These are phyloP conservation scores for Tuber melanosporum DNA, from an alignment of 495 filamentous ascomycete genomes.

Conservation along the genomic window DNA sequence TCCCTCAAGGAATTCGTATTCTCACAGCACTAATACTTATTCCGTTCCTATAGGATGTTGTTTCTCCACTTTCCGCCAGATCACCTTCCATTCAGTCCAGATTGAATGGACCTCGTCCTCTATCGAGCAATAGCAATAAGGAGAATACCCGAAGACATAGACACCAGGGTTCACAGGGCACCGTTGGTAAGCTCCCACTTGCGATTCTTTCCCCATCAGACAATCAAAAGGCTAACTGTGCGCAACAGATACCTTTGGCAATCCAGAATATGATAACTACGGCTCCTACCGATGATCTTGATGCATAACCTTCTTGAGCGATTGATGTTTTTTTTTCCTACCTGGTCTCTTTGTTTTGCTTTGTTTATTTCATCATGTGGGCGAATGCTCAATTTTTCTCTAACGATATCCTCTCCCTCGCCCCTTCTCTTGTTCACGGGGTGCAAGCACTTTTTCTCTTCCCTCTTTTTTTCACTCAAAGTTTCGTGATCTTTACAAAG, in stretches of 20 bases:
- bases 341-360: not conserved
- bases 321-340: not conserved
- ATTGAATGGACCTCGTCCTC: slow-evolving; percentile 38
- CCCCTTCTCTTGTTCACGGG: not conserved
- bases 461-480: not conserved
- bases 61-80: slow-evolving; percentile 40
- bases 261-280: slow-evolving; percentile 27
- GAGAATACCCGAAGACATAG: slow-evolving; percentile 38
- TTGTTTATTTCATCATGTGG: not conserved
- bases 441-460: not conserved
- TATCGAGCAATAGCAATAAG: slow-evolving; percentile 41
- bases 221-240: slow-evolving; percentile 3
- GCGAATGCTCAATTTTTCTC: not conserved
- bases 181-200: slow-evolving; percentile 30
- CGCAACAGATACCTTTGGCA: slow-evolving; percentile 37
- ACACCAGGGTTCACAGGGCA: slow-evolving; percentile 34
- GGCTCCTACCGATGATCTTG: slow-evolving; percentile 26
- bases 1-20: slow-evolving; percentile 10
- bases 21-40: slow-evolving; percentile 12
- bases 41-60: slow-evolving; percentile 19
- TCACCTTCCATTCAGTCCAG: slow-evolving; percentile 39
- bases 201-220: not conserved
- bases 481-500: not conserved
- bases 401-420: not conserved
- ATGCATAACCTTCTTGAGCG: slow-evolving; percentile 1